A percentile compares a stretch with the other conserved stretches of the same genome.
phyloP scores from a whole-genome alignment of 73 alveolate genomes.

The Tetrahymena thermophila region DNA sequence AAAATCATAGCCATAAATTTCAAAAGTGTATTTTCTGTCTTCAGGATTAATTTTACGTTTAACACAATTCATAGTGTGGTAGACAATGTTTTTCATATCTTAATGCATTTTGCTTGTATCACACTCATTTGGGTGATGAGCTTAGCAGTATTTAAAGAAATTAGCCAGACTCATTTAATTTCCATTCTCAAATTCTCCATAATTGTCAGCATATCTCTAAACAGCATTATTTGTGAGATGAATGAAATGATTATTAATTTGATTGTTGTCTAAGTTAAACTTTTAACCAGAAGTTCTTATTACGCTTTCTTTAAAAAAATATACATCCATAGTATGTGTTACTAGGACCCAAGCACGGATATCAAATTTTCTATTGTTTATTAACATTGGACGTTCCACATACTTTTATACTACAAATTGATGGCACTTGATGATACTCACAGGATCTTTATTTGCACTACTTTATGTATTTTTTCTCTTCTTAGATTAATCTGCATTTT shows the following conservation, averaged over 20 bases:
- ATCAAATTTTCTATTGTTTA: conserved; percentile 76
- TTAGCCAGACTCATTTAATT: conserved; percentile 74
- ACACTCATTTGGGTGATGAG: conserved; percentile 39
- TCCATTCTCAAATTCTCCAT: conserved; percentile 88
- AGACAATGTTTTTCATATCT: conserved; percentile 43
- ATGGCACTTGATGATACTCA: conserved; percentile 19
- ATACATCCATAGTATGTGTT: conserved; percentile 69
- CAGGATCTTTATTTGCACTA: conserved; percentile 2
- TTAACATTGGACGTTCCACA: conserved; percentile 78
- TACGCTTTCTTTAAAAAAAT: conserved; percentile 84
- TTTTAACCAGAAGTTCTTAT: conserved; percentile 79
- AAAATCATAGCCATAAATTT: conserved; percentile 74
- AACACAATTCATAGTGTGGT: conserved; percentile 32
- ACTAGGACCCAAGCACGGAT: conserved; percentile 90
- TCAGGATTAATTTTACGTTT: conserved; percentile 41
- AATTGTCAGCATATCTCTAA: conserved; percentile 70
- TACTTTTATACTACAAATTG: conserved; percentile 64
- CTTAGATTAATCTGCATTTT: conserved; percentile 3
- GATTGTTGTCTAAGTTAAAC: conserved; percentile 38
- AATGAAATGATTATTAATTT: conserved; percentile 52
- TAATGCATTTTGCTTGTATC: conserved; percentile 36
- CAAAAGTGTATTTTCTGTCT: conserved; percentile 62
- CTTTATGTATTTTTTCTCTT: conserved; percentile 4
- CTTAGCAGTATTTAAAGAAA: conserved; percentile 57
- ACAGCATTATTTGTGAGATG: conserved; percentile 80